Base-by-base conservation (phyloP, 768 basidiomycete species). In the Russula olivacea region DNA sequence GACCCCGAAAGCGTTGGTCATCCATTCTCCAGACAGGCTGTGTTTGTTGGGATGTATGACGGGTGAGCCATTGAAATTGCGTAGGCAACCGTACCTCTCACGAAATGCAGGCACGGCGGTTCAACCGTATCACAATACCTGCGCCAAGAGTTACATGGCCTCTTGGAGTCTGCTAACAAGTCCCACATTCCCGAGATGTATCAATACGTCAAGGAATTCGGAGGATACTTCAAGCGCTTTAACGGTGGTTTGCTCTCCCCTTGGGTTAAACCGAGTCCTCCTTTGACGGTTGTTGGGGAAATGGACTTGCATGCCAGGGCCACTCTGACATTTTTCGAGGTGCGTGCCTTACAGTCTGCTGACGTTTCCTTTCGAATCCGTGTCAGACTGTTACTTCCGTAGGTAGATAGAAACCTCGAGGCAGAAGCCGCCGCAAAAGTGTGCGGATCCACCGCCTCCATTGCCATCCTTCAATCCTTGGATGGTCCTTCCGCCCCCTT, bases 151-250 rank as follows among this genome's bases (percentile, higher is more conserved):
- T 75, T 96, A 12, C 93, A 95, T 69, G 85, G 86, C 1, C 76
- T 93, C 56, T 88, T 96, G 63, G 93, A 96, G 73, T 84, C 84
- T 6, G 90, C 84, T 7, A 70, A 89, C 69, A 88, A 88, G 70
- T 73, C 79, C 1, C 79, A 83, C 28, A 85, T 94, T 32, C 87
- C 89, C 5, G 89, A 91, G 34, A 75, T 92, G 23, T 88, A 84
- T 68, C 79, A 78, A 11, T 92, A 89, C 86, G 81, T 87, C 56
- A 87, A 87, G 66, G 85, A 87, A 69, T 73, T 87, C 7, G 93
- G 92, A 8, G 94, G 94, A 17, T 98, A 98, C 73, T 98, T 94
- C 73, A 89, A 86, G 69, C 83, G 94, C 54, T 98, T 91, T 74
- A 79, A 76, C 67, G 94, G 94, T 9, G 94, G 94, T 12, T 84